phyloP scores from a whole-genome alignment of 2,329 filamentous ascomycete genomes.

The Epicoccum nigrum region DNA sequence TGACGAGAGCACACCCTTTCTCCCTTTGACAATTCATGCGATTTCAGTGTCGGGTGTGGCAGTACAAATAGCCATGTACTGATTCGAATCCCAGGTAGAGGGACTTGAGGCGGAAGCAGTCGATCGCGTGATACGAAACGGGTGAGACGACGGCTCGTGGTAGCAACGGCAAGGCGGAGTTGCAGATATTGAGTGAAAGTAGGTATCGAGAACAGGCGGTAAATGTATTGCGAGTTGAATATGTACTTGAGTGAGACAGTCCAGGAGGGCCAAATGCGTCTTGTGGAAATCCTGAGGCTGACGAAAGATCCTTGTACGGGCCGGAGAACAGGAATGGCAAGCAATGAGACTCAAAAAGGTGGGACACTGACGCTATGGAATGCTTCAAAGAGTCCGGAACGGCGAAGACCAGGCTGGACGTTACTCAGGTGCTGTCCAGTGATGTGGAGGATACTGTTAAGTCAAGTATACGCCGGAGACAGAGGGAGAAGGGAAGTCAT shows the following conservation, averaged over 20 bases:
- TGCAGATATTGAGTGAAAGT: background rate
- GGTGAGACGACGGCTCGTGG: background rate
- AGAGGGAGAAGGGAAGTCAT: conserved; percentile 14
- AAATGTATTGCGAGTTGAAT: conserved; percentile 3
- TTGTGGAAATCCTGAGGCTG: conserved; percentile 7
- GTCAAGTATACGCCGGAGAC: conserved; percentile 8
- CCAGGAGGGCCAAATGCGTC: conserved; percentile 3
- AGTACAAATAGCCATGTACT: conserved; percentile 32
- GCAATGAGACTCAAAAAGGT: conserved; percentile 1
- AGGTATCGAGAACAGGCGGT: background rate
- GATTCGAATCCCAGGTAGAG: conserved; percentile 7
- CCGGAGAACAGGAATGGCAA: conserved; percentile 18
- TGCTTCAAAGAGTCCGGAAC: background rate
- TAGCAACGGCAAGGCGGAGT: background rate
- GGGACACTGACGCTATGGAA: conserved; percentile 7
- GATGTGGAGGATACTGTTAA: conserved; percentile 2
- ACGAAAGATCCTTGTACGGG: conserved; percentile 24
- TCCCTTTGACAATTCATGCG: conserved; percentile 47
- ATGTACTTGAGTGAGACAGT: conserved; percentile 12
- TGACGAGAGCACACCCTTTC: conserved; percentile 42
- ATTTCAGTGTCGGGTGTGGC: conserved; percentile 22
- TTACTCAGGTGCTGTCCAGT: conserved; percentile 1
- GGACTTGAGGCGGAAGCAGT: conserved; percentile 9
- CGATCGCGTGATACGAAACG: conserved; percentile 14
- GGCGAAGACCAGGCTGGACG: conserved; percentile 1